A percentile compares a stretch with the other conserved stretches of the same genome.
These are phyloP conservation scores for Phoenix roebelenii DNA, from an alignment of 176 grass and related monocot genomes.

Conservation along the genomic window DNA sequence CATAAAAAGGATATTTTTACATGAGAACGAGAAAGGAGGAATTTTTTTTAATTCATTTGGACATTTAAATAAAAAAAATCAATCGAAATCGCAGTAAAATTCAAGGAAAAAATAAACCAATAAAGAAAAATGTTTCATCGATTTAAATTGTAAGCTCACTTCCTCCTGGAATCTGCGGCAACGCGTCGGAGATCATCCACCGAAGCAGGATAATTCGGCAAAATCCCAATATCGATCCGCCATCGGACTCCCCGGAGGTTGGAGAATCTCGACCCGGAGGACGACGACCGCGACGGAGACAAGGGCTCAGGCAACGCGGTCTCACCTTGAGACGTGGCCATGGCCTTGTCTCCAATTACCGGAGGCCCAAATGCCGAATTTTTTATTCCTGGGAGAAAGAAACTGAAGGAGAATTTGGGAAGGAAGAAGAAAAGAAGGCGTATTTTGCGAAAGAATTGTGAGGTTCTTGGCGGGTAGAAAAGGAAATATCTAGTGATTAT, in stretches of 20 bases:
- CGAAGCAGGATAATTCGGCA: constrained; percentile 37
- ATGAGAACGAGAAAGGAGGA: not conserved
- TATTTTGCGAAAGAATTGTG: not conserved
- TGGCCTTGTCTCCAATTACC: not conserved
- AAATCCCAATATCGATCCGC: constrained; percentile 62
- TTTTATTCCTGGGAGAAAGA: too few relatives aligned
- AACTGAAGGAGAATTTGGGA: too few relatives aligned
- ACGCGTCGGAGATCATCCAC: constrained; percentile 68
- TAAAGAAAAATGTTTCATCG: not conserved
- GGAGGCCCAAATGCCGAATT: too few relatives aligned
- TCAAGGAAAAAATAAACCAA: not conserved
- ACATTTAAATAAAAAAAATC: not conserved
- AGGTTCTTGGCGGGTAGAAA: not conserved
- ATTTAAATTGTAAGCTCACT: constrained; percentile 26
- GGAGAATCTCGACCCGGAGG: constrained; percentile 17
- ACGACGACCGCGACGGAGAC: not conserved
- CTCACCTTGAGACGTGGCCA: not conserved
- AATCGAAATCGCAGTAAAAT: too few relatives aligned
- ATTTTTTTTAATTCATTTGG: not conserved
- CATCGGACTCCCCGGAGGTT: constrained; percentile 65
- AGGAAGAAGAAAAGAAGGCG: not conserved
- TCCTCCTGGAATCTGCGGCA: constrained; percentile 82
- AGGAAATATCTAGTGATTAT: too few relatives aligned
- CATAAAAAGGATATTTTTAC: too few relatives aligned
- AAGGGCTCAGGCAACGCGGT: not conserved